Evolutionary conservation across 345 rosid genomes (phyloP), one percentile per base, ranked within the genome.

Genomic region (Bretschneidera sinensis): DNA sequence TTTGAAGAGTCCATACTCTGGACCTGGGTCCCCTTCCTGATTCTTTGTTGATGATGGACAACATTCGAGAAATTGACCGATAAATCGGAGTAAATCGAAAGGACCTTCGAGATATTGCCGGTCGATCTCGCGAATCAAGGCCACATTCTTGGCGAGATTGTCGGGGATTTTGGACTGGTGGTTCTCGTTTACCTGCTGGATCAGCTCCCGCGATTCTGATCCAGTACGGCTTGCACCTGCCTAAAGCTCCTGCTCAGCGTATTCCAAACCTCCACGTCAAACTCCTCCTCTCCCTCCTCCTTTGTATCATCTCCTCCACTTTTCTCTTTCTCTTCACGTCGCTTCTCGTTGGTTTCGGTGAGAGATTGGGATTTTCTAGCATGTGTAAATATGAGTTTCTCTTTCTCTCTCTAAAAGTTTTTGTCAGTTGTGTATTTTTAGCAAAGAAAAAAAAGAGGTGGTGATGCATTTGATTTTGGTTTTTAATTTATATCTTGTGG

Each of bases 161-260:
- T 67, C 85, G 8, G 83, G 75, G 52, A 60, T 76, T 56, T 70
- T 69, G 0, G 92, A 88, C 60, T 67, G 82, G 57, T 85, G 89
- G 39, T 88, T 88, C 52, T 88, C 85, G 68, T 88, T 85, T 43
- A 85, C 96, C 50, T 82, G 85, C 64, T 78, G 79, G 54, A 83
- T 85, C 67, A 88, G 71, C 24, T 51, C 78, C 62, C 85, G 71
- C 86, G 71, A 55, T 88, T 88, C 68, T 83, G 66, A 62, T 88
- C 96, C 31, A 88, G 73, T 24, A 80, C 78, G 21, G 78, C 49
- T 67, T 83, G 89, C 10, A 78, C 91, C 61, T 76, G 76, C 54
- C 69, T 67, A 68, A 78, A 82, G 48, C 69, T 70, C 48, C 69
- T 39, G 76, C 59, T 67, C 66, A 88, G 59, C 33, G 69, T 51